Percentiles rank a stretch among this genome's conserved stretches.
phyloP scores from a whole-genome alignment of 805 yeast genomes.

The Cyberlindnera subsufficiens region DNA sequence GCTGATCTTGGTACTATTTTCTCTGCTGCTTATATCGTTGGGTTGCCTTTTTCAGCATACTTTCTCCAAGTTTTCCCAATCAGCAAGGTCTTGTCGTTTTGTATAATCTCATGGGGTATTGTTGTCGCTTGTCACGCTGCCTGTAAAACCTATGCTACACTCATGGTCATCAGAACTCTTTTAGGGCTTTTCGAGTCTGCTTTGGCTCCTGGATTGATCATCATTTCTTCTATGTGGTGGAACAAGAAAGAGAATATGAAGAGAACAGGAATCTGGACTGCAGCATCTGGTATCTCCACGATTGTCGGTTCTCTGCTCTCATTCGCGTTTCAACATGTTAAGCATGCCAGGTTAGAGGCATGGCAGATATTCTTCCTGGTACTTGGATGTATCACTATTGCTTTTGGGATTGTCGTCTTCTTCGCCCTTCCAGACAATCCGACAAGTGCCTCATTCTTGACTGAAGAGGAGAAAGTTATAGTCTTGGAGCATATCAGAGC shows the following conservation, averaged over 20 bases:
- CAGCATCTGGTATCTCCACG: slow-evolving; percentile 44
- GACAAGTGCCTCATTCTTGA: slow-evolving; percentile 26
- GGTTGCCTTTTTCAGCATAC: slow-evolving; percentile 40
- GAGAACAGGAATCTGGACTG: slow-evolving; percentile 47
- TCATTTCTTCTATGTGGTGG: slow-evolving; percentile 55
- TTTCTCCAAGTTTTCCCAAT: slow-evolving; percentile 46
- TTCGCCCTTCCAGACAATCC: slow-evolving; percentile 45
- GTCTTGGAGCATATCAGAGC: slow-evolving; percentile 34
- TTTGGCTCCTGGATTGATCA: slow-evolving; percentile 46
- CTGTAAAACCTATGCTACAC: slow-evolving; percentile 42
- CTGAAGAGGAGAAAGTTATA: slow-evolving; percentile 30
- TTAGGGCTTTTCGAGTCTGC: slow-evolving; percentile 47
- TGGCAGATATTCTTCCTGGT: slow-evolving; percentile 56
- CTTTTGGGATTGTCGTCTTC: slow-evolving; percentile 39
- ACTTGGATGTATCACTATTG: slow-evolving; percentile 44
- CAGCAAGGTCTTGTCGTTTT: slow-evolving; percentile 39
- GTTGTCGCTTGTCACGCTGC: slow-evolving; percentile 43
- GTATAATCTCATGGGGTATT: slow-evolving; percentile 46
- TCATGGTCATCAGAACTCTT: slow-evolving; percentile 45
- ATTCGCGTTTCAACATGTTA: slow-evolving; percentile 48
- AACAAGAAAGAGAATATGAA: slow-evolving; percentile 42
- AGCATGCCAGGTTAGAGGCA: slow-evolving; percentile 32
- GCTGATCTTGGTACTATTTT: slow-evolving; percentile 47
- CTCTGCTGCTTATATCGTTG: slow-evolving; percentile 44
- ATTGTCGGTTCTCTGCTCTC: slow-evolving; percentile 39